Base-by-base conservation (phyloP, 2,329 filamentous ascomycete genomes). In the Colletotrichum gigasporum region DNA sequence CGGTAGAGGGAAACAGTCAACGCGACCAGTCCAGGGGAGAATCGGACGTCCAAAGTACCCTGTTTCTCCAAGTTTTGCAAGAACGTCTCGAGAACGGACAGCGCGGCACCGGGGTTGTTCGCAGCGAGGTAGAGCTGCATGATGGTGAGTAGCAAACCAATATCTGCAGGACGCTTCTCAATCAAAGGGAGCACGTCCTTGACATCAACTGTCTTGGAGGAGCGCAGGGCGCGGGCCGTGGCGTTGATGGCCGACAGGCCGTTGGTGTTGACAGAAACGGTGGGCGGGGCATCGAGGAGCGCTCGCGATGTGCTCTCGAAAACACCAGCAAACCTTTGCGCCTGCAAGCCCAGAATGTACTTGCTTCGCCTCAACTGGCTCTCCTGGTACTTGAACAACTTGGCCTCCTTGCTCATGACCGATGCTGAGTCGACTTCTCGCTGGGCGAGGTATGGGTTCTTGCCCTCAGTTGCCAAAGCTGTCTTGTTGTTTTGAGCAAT, bases 21-120 rank as follows among this genome's bases (percentile, higher is more conserved):
- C 1, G 92, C 93, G 26, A 98, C 86, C 1, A 99, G 82, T 2
- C 95, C 95, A 0, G 96, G 95, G 24, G 93, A 90, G 75, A 90
- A 96, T 10, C 94, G 90, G 24, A 91, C 87, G 69, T 94, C 89
- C 60, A 88, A 82, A 62, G 90, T 83, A 14, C 85, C 82, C 2
- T 83, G 73, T 1, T 81, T 79, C 70, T 95, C 92, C 2, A 97
- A 83, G 9, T 86, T 86, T 66, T 85, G 85, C 58, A 97, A 85
- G 73, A 96, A 94, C 2, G 85, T 81, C 73, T 97, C 91, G 2
- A 97, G 82, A 5, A 93, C 82, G n/a, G 84, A 82, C 34, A 94
- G 86, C 4, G 95, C 95, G 4, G 91, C 89, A 28, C 86, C 90
- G 26, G 87, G 84, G 73, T 95, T 93, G 47, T 90, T 87, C 39